Evolutionary conservation across 352 stramenopile species (phyloP).

Genomic region (Globisporangium camurandrum): DNA sequence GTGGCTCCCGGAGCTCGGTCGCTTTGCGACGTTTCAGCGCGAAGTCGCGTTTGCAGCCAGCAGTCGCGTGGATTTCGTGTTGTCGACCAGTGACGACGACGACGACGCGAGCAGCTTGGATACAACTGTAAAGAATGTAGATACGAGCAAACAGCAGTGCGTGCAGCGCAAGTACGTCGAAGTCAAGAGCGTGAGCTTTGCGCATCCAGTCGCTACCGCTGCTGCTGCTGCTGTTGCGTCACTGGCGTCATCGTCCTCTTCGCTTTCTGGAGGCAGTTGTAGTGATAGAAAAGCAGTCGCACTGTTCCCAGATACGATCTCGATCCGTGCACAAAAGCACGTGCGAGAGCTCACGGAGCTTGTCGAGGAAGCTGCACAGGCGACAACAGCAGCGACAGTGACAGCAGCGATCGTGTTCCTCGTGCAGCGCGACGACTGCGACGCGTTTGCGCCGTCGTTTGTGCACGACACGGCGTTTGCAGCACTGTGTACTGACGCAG

Average conservation of each 20-base stretch:
- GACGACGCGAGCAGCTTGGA: conserved; percentile 5
- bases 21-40: conserved; percentile 42
- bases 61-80: conserved; percentile 79
- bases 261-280: too few relatives aligned
- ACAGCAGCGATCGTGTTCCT: conserved; percentile 66
- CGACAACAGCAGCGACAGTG: too few relatives aligned
- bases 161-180: conserved; percentile 68
- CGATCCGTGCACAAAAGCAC: conserved; percentile 67
- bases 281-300: too few relatives aligned
- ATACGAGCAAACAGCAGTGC: too few relatives aligned
- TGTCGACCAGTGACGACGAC: conserved; percentile 28
- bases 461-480: conserved; percentile 63
- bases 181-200: conserved; percentile 80
- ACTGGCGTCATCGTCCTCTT: background rate
- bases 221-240: background rate
- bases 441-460: conserved; percentile 54
- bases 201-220: conserved; percentile 11
- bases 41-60: conserved; percentile 78
- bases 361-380: conserved; percentile 17
- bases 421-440: conserved; percentile 72
- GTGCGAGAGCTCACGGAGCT: conserved; percentile 65
- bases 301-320: conserved; percentile 78
- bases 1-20: conserved; percentile 60
- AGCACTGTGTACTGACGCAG: conserved; percentile 39
- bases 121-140: too few relatives aligned